phyloP scores from a whole-genome alignment of 371 early-diverging fungal genomes.

The Mucor indicus region DNA sequence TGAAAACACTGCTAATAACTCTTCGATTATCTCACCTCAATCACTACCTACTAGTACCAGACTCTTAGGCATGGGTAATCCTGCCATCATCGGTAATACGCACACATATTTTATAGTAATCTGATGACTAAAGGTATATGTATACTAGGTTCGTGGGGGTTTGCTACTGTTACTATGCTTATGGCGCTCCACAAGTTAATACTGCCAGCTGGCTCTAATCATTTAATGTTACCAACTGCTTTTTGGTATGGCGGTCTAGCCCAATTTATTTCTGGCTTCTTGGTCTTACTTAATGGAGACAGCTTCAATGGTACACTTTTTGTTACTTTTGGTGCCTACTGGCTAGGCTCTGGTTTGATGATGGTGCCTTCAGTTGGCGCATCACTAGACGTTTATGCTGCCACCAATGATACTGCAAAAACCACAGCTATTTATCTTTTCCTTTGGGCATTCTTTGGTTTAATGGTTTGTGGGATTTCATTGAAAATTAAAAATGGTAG shows the following conservation, averaged over 20 bases:
- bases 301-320: conserved; percentile 39
- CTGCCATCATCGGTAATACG: conserved; percentile 10
- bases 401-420: conserved; percentile 19
- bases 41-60: neutral
- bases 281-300: conserved; percentile 34
- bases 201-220: conserved; percentile 6
- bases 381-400: conserved; percentile 23
- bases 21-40: too few species aligned
- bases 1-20: neutral
- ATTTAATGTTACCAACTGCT: conserved; percentile 9
- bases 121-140: too few species aligned
- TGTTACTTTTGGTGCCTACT: conserved; percentile 34
- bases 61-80: conserved; percentile 8
- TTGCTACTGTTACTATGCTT: conserved; percentile 9
- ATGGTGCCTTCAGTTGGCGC: conserved; percentile 31
- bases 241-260: conserved; percentile 17
- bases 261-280: conserved; percentile 35
- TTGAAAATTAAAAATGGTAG: conserved; percentile 31
- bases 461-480: conserved; percentile 24
- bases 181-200: conserved; percentile 12
- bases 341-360: conserved; percentile 15
- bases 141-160: conserved; percentile 11
- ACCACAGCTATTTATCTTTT: conserved; percentile 28
- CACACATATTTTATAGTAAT: neutral
- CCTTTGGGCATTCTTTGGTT: conserved; percentile 35